phyloP scores from a whole-genome alignment of 2,329 filamentous ascomycete genomes.

The Cladophialophora psammophila region DNA sequence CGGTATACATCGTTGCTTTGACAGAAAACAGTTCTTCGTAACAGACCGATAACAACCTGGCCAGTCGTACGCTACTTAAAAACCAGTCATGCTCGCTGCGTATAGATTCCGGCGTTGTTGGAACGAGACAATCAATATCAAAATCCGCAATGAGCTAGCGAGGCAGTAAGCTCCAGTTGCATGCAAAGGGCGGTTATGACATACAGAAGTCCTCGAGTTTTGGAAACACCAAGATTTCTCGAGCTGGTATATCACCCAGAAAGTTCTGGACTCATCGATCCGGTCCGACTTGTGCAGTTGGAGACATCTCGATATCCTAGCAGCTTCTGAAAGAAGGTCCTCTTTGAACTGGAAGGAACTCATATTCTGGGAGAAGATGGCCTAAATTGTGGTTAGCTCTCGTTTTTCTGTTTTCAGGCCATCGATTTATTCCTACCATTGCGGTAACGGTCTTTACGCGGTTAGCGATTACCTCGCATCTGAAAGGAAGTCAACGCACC shows the following conservation, averaged over 20 bases:
- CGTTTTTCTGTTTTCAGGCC: background rate
- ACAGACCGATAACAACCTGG: constrained; percentile 1
- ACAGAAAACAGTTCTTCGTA: background rate
- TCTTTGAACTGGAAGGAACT: background rate
- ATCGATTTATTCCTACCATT: background rate
- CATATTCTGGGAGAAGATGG: background rate
- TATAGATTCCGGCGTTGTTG: background rate
- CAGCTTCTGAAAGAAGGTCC: background rate
- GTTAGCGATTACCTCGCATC: background rate
- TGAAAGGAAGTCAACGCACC: background rate
- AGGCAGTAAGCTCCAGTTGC: background rate
- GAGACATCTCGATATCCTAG: background rate
- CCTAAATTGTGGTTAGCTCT: background rate
- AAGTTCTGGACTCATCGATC: background rate
- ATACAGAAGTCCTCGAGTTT: background rate
- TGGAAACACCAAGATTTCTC: constrained; percentile 2
- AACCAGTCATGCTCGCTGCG: background rate
- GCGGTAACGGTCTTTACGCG: background rate
- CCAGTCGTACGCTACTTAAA: background rate
- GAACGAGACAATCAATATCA: background rate
- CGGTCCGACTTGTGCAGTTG: background rate
- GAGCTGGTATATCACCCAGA: background rate
- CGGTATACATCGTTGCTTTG: background rate
- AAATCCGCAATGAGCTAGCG: background rate
- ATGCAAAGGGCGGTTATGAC: background rate